Conservation (phyloP, 2,329 filamentous ascomycete genomes). For the Blumeria graminis region DNA sequence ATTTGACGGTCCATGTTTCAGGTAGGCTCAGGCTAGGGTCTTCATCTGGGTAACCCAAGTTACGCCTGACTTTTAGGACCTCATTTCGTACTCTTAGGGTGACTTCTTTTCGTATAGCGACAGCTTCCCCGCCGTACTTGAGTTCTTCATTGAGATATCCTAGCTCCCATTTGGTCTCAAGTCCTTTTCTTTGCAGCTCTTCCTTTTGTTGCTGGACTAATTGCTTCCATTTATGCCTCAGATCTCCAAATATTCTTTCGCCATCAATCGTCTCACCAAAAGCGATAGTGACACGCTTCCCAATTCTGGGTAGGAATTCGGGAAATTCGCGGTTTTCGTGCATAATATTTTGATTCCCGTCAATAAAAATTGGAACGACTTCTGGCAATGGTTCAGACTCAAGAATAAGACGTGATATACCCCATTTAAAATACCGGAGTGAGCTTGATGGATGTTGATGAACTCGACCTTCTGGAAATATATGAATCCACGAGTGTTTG, state of each 20-base stretch:
- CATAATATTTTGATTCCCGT: conserved; percentile 77
- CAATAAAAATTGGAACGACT: conserved; percentile 81
- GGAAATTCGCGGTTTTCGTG: conserved; percentile 59
- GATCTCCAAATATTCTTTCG: conserved; percentile 52
- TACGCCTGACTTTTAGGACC: conserved; percentile 52
- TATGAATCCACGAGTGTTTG: conserved; percentile 67
- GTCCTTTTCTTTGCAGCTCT: conserved; percentile 16
- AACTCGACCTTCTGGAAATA: conserved; percentile 87
- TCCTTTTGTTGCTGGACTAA: conserved; percentile 30
- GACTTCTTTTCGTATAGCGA: conserved; percentile 54
- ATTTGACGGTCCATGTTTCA: conserved; percentile 41
- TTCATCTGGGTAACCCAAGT: conserved; percentile 47
- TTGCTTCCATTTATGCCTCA: conserved; percentile 49
- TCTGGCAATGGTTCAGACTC: conserved; percentile 73
- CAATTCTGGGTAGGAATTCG: conserved; percentile 52
- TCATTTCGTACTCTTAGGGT: conserved; percentile 53
- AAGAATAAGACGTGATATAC: conserved; percentile 70
- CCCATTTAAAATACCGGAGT: conserved; percentile 98
- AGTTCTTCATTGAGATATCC: conserved; percentile 41
- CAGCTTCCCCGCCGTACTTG: conserved; percentile 48
- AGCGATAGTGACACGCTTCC: conserved; percentile 44
- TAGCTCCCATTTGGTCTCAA: conserved; percentile 17
- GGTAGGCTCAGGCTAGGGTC: conserved; percentile 54
- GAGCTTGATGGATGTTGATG: conserved; percentile 60
- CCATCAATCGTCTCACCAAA: conserved; percentile 60